These are phyloP conservation scores for Amaranthus palmeri DNA, from an alignment of 148 eudicot genomes.

Conservation along the genomic window DNA sequence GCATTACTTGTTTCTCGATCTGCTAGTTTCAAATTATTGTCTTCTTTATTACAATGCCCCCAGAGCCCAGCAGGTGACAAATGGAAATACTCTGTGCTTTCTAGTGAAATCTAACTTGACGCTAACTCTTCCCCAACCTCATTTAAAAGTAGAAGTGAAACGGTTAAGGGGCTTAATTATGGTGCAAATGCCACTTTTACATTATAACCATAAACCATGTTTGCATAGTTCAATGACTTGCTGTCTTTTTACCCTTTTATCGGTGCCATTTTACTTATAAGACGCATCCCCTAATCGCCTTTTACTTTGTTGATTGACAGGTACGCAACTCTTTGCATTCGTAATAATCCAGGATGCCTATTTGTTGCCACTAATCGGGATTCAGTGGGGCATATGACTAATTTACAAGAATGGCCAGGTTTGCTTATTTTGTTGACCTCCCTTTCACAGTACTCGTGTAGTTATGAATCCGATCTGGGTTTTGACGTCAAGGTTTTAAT, in stretches of 20 bases:
- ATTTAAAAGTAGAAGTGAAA: too few relatives aligned
- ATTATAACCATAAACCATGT: background rate
- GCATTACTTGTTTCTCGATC: background rate
- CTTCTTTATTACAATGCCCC: background rate
- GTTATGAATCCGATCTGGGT: background rate
- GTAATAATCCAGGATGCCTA: constrained; percentile 95
- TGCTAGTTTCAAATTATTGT: background rate
- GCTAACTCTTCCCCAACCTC: too few relatives aligned
- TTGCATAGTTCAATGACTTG: background rate
- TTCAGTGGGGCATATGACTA: constrained; percentile 85
- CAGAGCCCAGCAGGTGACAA: too few relatives aligned
- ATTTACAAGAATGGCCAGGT: constrained; percentile 99
- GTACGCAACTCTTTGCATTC: constrained; percentile 93
- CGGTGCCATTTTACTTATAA: background rate
- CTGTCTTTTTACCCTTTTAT: background rate
- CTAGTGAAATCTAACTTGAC: too few relatives aligned
- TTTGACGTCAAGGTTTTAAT: background rate
- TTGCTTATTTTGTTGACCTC: constrained; percentile 8
- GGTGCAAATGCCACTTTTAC: too few relatives aligned
- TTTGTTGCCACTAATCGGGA: constrained; percentile 93
- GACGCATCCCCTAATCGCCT: constrained; percentile 1
- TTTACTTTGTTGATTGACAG: constrained; percentile 29
- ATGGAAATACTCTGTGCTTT: too few relatives aligned
- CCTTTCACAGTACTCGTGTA: constrained; percentile 5
- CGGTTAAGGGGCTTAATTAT: too few relatives aligned